Conservation (phyloP, 148 eudicot species). For the Simmondsia chinensis region DNA sequence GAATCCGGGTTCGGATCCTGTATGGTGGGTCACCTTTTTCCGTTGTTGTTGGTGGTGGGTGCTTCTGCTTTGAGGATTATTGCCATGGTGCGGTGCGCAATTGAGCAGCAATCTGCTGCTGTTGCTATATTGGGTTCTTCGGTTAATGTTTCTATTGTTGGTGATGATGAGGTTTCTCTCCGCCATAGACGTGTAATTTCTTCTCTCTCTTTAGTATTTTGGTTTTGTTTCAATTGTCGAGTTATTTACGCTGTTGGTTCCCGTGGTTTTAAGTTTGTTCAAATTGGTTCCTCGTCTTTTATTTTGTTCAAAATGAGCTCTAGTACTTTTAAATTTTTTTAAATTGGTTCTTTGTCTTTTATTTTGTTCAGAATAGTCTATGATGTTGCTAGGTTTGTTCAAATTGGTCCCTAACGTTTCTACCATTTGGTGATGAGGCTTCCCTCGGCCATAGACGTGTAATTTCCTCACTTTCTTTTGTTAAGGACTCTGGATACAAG, state of each 20-base stretch:
- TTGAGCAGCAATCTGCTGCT: constrained; percentile 50
- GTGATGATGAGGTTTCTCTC: constrained; percentile 29
- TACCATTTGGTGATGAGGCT: constrained; percentile 11
- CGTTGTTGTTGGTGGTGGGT: constrained; percentile 16
- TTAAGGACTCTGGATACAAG: background rate
- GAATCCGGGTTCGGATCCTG: constrained; percentile 16
- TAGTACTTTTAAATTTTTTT: too few species aligned
- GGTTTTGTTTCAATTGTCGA: too few species aligned
- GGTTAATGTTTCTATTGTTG: background rate
- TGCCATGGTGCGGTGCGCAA: constrained; percentile 39
- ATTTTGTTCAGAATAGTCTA: too few species aligned
- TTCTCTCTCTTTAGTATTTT: background rate
- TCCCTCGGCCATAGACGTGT: constrained; percentile 30
- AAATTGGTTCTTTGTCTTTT: too few species aligned
- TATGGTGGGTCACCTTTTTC: constrained; percentile 9
- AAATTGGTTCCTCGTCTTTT: background rate
- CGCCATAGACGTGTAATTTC: constrained; percentile 18
- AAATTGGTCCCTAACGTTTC: background rate
- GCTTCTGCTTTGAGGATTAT: constrained; percentile 23
- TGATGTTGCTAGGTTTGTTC: too few species aligned
- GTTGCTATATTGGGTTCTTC: constrained; percentile 27
- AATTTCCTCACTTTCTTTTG: background rate
- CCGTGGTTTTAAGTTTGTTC: background rate
- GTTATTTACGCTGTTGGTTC: constrained; percentile 9
- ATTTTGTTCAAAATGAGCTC: background rate